phyloP scores from a whole-genome alignment of 805 yeast genomes.

The Candida vartiovaarae region DNA sequence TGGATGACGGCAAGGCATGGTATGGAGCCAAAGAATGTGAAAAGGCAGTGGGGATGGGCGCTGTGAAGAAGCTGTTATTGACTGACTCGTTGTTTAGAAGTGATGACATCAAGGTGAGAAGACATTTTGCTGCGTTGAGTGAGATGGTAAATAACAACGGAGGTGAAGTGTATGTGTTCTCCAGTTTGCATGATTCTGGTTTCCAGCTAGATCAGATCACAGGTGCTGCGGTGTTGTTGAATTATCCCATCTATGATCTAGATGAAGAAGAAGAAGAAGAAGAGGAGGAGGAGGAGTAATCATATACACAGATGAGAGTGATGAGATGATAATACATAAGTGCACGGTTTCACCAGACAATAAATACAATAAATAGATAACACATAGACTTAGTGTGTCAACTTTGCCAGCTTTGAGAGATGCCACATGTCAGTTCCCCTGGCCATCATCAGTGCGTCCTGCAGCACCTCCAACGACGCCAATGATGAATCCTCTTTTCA shows the following conservation, averaged over 20 bases:
- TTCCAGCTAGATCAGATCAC: conserved; percentile 83
- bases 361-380: no score
- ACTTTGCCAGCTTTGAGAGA: background rate
- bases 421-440: conserved; percentile 70
- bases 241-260: conserved; percentile 76
- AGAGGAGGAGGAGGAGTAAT: conserved; percentile 9
- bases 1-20: conserved; percentile 85
- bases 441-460: conserved; percentile 51
- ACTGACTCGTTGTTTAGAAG: conserved; percentile 77
- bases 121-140: conserved; percentile 55
- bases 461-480: conserved; percentile 59
- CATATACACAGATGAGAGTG: background rate
- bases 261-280: conserved; percentile 50
- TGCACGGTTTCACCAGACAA: background rate
- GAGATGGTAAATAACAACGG: conserved; percentile 66
- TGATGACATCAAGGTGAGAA: conserved; percentile 63
- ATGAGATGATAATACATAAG: background rate
- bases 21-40: conserved; percentile 78
- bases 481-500: conserved; percentile 46
- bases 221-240: conserved; percentile 83
- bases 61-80: conserved; percentile 65
- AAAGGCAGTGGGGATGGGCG: conserved; percentile 71
- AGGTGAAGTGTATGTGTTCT: conserved; percentile 71
- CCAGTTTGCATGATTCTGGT: conserved; percentile 85
- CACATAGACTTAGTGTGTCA: no score